These are phyloP conservation scores for Paecilomyces sp. DNA, from an alignment of 2,329 filamentous ascomycete genomes.

Conservation along the genomic window DNA sequence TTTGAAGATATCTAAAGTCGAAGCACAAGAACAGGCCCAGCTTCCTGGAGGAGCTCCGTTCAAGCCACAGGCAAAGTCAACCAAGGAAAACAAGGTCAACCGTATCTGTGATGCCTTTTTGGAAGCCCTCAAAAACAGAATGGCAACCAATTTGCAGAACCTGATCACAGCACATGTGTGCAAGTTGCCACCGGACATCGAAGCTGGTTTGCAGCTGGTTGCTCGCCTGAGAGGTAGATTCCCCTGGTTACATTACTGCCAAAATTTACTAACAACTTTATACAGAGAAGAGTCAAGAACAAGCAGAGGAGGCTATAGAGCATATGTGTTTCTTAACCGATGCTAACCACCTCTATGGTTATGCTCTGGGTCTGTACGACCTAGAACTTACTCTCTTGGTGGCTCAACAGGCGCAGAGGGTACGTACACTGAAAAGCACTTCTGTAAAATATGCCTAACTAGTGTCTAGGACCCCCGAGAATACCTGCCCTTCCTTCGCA, in stretches of 20 bases:
- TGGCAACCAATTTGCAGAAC: slow-evolving; percentile 69
- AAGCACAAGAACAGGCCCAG: slow-evolving; percentile 16
- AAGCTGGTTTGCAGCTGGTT: slow-evolving; percentile 74
- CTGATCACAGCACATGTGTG: slow-evolving; percentile 92
- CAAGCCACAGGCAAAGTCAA: slow-evolving; percentile 6
- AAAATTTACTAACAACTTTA: slow-evolving; percentile 9
- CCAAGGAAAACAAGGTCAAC: slow-evolving; percentile 63
- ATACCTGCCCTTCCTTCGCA: slow-evolving; percentile 90
- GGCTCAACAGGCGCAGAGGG: slow-evolving; percentile 88
- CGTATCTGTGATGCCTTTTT: slow-evolving; percentile 81
- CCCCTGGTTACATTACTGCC: neutral
- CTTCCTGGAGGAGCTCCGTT: slow-evolving; percentile 7
- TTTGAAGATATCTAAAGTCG: slow-evolving; percentile 40
- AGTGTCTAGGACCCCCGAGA: slow-evolving; percentile 56
- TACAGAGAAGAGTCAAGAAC: slow-evolving; percentile 53
- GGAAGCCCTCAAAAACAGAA: slow-evolving; percentile 54
- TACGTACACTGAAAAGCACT: slow-evolving; percentile 15
- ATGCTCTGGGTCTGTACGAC: slow-evolving; percentile 84
- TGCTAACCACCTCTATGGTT: slow-evolving; percentile 83
- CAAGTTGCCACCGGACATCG: slow-evolving; percentile 83
- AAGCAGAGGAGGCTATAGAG: slow-evolving; percentile 83
- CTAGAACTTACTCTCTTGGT: slow-evolving; percentile 83
- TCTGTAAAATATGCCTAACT: neutral
- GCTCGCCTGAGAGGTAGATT: slow-evolving; percentile 54
- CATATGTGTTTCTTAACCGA: slow-evolving; percentile 98